A percentile compares a stretch with the other conserved stretches of the same genome.
phyloP scores from a whole-genome alignment of 2,329 filamentous ascomycete genomes.

The Tolypocladium ovalisporum region DNA sequence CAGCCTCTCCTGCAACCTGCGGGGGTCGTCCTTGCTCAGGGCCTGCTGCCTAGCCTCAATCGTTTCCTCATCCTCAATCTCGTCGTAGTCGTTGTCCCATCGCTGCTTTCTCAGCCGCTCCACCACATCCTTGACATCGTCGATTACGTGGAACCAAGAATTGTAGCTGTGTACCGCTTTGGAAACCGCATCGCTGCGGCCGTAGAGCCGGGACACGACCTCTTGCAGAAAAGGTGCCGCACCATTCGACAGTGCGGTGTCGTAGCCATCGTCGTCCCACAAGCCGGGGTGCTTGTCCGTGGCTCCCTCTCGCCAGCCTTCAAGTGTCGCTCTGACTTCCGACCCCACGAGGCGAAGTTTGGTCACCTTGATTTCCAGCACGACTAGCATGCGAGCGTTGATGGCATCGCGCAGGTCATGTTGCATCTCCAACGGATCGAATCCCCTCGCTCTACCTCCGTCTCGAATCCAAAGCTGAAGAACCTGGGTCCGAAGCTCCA shows the following conservation, averaged over 20 bases:
- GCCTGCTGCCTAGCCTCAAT: constrained; percentile 55
- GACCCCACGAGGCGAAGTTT: constrained; percentile 55
- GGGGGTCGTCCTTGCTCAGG: constrained; percentile 63
- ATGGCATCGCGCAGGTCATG: constrained; percentile 57
- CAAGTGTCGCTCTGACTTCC: constrained; percentile 51
- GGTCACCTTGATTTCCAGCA: constrained; percentile 52
- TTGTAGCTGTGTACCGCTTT: constrained; percentile 53
- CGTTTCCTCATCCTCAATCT: constrained; percentile 63
- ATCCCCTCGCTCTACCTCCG: constrained; percentile 50
- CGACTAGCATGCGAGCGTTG: constrained; percentile 53
- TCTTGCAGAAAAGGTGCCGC: constrained; percentile 58
- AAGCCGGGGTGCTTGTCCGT: constrained; percentile 43
- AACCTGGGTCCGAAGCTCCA: constrained; percentile 58
- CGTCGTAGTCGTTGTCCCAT: constrained; percentile 67
- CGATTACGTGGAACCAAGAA: constrained; percentile 64
- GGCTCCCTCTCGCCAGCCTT: constrained; percentile 44
- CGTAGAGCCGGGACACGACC: constrained; percentile 59
- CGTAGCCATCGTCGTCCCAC: constrained; percentile 57
- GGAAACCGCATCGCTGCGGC: constrained; percentile 57
- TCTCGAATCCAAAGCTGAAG: constrained; percentile 68
- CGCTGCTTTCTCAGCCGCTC: constrained; percentile 54
- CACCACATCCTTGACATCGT: constrained; percentile 52
- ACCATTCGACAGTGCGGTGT: constrained; percentile 54
- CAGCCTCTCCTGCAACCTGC: constrained; percentile 48
- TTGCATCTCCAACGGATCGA: constrained; percentile 59